Evolutionary conservation across 805 yeast species (phyloP), one percentile per base, ranked within the genome.

Genomic region (Zygosaccharomyces siamensis): DNA sequence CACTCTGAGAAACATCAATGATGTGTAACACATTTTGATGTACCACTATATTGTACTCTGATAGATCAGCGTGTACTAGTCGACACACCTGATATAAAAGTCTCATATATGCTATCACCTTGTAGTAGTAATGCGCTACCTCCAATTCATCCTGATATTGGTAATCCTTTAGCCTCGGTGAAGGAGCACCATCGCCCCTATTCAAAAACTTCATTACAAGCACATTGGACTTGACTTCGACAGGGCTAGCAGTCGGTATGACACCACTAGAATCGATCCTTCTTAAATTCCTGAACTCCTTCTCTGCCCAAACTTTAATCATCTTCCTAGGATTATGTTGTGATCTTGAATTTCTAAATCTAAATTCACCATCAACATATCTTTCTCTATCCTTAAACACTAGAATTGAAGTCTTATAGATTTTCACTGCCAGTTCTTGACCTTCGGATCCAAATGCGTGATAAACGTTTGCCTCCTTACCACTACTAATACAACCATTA

Each of bases 241-340:
- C 68, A 0, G 99, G 99, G 63, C 87, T 86, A 0, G 99, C 99
- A 35, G 89, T 84, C n/a, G 95, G 93, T 31, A 93, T 85, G 8
- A 66, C 64, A 0, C 95, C 96, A 48, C 82, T 77, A 40, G 76
- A 64, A 64, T 85, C 72, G 18, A 93, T 74, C 62, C 99, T 77
- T 66, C 88, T 92, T 67, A 93, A 74, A 64, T 93, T 93, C 48
- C 99, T 72, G 57, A 90, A 92, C 70, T 93, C 99, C 63, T 93
- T 93, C 66, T 93, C 99, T 0, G 99, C 98, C 99, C 99, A 93
- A 21, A 90, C 78, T 66, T 88, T 89, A 53, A 93, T 96, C 97
- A 93, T 92, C 63, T 92, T 92, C 62, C 99, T 77, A 7, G 98
- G 98, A 62, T 93, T 93, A 56, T 89, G 89, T 60, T 87, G 89